Evolutionary conservation across 805 yeast genomes (phyloP), one percentile per base, ranked within the genome.

Genomic region (Nakazawaea peltata): DNA sequence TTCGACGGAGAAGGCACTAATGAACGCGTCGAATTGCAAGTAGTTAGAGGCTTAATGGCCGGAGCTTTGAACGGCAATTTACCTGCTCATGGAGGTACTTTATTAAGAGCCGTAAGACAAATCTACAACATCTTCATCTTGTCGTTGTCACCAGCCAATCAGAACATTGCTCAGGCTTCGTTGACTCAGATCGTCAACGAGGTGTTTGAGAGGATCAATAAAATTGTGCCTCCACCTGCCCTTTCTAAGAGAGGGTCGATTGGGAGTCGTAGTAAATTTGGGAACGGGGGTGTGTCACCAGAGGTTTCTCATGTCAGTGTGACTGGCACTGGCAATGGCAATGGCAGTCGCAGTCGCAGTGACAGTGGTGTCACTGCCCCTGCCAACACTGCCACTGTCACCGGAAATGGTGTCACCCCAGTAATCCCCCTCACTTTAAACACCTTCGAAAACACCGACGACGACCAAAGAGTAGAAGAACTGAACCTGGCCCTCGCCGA

Each of bases 1-100:
- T 90, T 85, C 54, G 84, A 81, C 42, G 94, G 94, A 27, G 98
- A 92, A 56, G 86, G 87, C 2, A 86, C 97, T 0, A 94, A 88
- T 52, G 83, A 83, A 17, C 77, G 71, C 39, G 75, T 94, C 23
- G 98, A 94, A 61, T 61, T 92, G 38, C 98, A 94, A 59, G 90
- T 92, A 10, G 81, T 90, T 22, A 77, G 94, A 50, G 97, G 97
- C 0, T 64, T 94, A 33, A 80, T 90, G 53, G 86, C 92, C 42
- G 90, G 94, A 34, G 81, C 87, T 12, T 66, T 90, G 23, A 82
- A 85, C 43, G 88, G 81, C 41, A 71, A 73, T 24, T 67, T 83
- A 56, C 83, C 88, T 19, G 85, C 87, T 15, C 98, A 92, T 51
- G 97, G 97, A 2, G 83, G 87, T 7, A 75, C 88, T 1, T 64